Conservation (phyloP, 768 basidiomycete species). For the Saitozyma sp. region DNA sequence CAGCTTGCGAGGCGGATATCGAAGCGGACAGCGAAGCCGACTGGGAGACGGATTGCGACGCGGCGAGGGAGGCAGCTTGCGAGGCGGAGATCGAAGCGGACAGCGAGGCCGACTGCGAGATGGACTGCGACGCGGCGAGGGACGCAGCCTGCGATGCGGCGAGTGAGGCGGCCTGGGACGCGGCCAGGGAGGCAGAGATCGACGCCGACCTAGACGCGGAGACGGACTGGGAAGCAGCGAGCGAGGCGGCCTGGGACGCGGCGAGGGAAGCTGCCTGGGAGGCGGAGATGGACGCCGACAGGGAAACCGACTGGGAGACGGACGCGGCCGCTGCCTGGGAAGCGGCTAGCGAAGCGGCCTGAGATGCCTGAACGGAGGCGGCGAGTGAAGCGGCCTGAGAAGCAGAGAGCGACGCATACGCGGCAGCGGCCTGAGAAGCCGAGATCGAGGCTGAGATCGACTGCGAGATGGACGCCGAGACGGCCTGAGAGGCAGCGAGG, state of each 20-base stretch:
- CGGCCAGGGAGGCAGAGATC: background rate
- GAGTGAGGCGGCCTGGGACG: background rate
- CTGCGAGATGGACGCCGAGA: background rate
- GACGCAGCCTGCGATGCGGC: background rate
- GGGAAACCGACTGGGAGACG: constrained; percentile 7
- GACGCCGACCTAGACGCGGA: constrained; percentile 2
- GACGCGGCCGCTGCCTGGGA: constrained; percentile 3
- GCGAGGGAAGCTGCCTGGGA: background rate
- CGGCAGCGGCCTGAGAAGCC: constrained; percentile 5
- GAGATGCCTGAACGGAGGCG: constrained; percentile 3
- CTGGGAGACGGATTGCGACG: background rate
- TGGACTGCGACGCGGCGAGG: background rate
- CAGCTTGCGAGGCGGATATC: background rate
- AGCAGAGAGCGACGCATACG: constrained; percentile 2
- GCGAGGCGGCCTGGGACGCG: background rate
- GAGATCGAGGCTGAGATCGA: background rate
- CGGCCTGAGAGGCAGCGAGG: constrained; percentile 3
- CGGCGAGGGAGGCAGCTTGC: background rate
- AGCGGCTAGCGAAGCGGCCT: constrained; percentile 3
- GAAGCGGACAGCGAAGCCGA: background rate
- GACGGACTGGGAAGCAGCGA: constrained; percentile 2
- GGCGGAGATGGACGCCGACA: background rate
- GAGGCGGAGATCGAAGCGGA: constrained; percentile 2
- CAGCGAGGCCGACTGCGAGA: background rate
- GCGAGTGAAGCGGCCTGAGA: background rate